These are phyloP conservation scores for Endocalyx cinctus DNA, from an alignment of 2,329 filamentous ascomycete genomes.

Conservation along the genomic window DNA sequence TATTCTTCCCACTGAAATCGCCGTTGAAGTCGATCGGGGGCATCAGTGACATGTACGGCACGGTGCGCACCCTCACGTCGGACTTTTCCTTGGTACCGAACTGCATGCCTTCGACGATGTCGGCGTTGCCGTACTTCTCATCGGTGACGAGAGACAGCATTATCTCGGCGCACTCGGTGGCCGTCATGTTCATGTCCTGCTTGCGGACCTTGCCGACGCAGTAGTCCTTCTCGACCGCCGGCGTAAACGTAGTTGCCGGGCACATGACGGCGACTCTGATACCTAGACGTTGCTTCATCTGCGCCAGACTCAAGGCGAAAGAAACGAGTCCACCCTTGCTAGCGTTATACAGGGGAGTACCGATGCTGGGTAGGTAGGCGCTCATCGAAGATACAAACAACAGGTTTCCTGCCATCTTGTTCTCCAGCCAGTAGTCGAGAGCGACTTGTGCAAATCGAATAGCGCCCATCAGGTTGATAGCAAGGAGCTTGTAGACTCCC, in stretches of 20 bases:
- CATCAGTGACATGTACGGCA: conserved; percentile 7
- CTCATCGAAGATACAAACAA: conserved; percentile 24
- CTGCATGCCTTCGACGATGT: conserved; percentile 10
- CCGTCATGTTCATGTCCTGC: conserved; percentile 9
- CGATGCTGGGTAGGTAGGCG: conserved; percentile 23
- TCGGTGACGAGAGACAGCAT: conserved; percentile 9
- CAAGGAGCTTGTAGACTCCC: conserved; percentile 17
- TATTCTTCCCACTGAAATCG: conserved; percentile 12
- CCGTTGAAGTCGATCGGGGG: conserved; percentile 8
- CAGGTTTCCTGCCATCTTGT: conserved; percentile 19
- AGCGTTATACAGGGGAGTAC: conserved; percentile 25
- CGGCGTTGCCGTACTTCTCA: conserved; percentile 6
- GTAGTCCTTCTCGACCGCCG: conserved; percentile 7
- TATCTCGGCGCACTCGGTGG: conserved; percentile 7
- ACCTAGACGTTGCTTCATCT: conserved; percentile 7
- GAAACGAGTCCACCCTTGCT: conserved; percentile 24
- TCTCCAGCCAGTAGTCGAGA: conserved; percentile 24
- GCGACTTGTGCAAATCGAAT: conserved; percentile 21
- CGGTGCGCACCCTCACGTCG: conserved; percentile 5
- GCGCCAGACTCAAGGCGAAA: conserved; percentile 7
- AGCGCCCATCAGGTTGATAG: conserved; percentile 16
- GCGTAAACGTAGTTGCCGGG: conserved; percentile 8
- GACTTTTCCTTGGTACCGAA: conserved; percentile 4
- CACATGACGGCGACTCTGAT: conserved; percentile 9
- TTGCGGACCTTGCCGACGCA: conserved; percentile 7